phyloP scores from a whole-genome alignment of 768 basidiomycete genomes.

The Boletus pseudopeckii region DNA sequence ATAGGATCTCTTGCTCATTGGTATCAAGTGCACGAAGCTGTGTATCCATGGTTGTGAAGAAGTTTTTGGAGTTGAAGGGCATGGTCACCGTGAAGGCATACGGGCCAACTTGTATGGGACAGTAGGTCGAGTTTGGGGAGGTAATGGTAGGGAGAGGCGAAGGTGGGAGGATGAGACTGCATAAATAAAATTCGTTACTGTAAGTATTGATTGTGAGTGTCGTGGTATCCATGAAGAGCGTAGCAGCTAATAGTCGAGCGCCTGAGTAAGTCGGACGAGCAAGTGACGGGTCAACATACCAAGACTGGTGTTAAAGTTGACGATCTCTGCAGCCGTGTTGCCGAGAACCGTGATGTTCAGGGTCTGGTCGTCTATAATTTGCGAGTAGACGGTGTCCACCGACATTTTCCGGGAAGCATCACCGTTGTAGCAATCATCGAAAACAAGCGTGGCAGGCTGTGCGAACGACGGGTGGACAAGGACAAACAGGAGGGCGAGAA shows the following conservation, averaged over 20 bases:
- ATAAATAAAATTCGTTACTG: constrained; percentile 71
- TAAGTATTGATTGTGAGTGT: constrained; percentile 77
- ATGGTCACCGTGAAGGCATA: constrained; percentile 80
- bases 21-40: constrained; percentile 88
- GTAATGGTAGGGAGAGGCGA: constrained; percentile 57
- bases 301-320: constrained; percentile 61
- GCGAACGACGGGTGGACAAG: constrained; percentile 33
- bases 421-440: constrained; percentile 65
- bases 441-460: constrained; percentile 61
- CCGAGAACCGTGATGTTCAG: constrained; percentile 78
- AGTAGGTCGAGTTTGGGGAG: constrained; percentile 46
- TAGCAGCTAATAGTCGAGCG: constrained; percentile 47
- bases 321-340: constrained; percentile 51
- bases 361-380: constrained; percentile 48
- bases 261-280: constrained; percentile 3
- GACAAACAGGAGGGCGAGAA: constrained; percentile 9
- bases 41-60: constrained; percentile 81
- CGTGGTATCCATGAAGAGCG: constrained; percentile 79
- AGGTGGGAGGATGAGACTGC: constrained; percentile 72
- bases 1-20: constrained; percentile 74
- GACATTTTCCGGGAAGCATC: constrained; percentile 56
- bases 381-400: constrained; percentile 69
- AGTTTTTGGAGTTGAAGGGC: constrained; percentile 59
- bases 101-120: constrained; percentile 75
- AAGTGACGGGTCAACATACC: constrained; percentile 41